Percentiles rank a stretch among this genome's conserved stretches.
These are phyloP conservation scores for Arachnopeziza araneosa DNA, from an alignment of 2,329 filamentous ascomycete species.

Conservation along the genomic window DNA sequence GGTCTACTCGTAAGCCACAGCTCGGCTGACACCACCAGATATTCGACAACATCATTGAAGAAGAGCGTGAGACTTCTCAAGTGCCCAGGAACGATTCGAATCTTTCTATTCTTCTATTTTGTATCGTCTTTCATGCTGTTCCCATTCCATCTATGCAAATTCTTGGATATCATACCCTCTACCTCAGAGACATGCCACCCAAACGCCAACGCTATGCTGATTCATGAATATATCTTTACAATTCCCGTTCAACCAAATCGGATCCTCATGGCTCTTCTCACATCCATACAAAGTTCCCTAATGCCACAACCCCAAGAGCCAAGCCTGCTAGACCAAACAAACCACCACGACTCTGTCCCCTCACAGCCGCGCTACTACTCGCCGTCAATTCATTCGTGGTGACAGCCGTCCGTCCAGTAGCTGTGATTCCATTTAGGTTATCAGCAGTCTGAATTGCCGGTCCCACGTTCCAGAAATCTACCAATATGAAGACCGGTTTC, in stretches of 20 bases:
- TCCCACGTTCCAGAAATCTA: conserved; percentile 74
- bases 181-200: background rate
- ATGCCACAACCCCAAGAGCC: conserved; percentile 14
- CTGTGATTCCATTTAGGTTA: conserved; percentile 52
- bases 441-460: conserved; percentile 67
- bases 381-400: conserved; percentile 19
- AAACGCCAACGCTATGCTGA: conserved; percentile 21
- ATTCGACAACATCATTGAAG: no score
- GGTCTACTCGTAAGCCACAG: no score
- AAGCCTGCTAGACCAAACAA: conserved; percentile 7
- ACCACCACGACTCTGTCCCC: conserved; percentile 1
- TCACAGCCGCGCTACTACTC: conserved; percentile 6
- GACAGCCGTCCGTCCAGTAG: conserved; percentile 21
- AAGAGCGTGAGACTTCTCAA: no score
- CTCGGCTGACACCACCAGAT: no score
- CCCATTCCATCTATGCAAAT: background rate
- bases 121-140: no score
- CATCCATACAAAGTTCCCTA: conserved; percentile 21
- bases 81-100: no score
- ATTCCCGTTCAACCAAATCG: background rate
- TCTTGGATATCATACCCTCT: background rate
- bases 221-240: background rate
- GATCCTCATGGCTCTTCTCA: background rate
- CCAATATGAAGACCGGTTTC: conserved; percentile 66
- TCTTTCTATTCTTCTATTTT: no score